Evolutionary conservation across 2,329 filamentous ascomycete species (phyloP).

Genomic region (Sarocladiaceae sp.): DNA sequence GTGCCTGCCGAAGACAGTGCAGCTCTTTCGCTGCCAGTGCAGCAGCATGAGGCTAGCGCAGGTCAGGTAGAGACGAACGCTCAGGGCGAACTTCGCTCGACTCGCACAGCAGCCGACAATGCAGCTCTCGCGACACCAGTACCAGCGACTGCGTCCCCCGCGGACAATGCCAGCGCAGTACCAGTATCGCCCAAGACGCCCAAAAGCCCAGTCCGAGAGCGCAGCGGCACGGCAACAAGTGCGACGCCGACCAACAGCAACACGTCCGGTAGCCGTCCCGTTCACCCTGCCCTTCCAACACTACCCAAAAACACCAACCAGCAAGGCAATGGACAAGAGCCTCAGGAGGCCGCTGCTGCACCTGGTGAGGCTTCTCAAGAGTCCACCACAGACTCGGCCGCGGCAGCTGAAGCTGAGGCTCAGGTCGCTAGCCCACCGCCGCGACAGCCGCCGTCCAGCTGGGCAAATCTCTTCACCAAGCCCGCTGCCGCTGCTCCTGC

Average conservation of each 20-base stretch:
- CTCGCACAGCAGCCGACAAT: conserved; percentile 10
- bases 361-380: conserved; percentile 12
- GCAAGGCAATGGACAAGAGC: conserved; percentile 11
- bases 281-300: conserved; percentile 40
- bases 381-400: conserved; percentile 16
- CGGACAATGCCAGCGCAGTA: too few species aligned
- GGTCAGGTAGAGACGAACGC: not conserved
- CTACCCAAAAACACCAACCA: conserved; percentile 34
- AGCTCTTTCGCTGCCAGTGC: conserved; percentile 36
- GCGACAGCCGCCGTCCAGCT: conserved; percentile 20
- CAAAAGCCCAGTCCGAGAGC: conserved; percentile 18
- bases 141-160: too few species aligned
- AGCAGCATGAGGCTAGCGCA: conserved; percentile 27
- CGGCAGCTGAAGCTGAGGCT: not conserved
- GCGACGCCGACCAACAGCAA: not conserved
- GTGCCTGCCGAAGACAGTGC: conserved; percentile 28
- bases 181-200: conserved; percentile 31
- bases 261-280: conserved; percentile 16
- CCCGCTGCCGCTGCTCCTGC: conserved; percentile 16
- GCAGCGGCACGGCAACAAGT: conserved; percentile 11
- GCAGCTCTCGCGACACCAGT: not conserved
- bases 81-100: conserved; percentile 4
- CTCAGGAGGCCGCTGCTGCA: conserved; percentile 16
- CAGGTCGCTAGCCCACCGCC: conserved; percentile 23
- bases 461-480: conserved; percentile 34